Evolutionary conservation across 2,329 filamentous ascomycete species (phyloP).

Genomic region (Trematosphaeria pertusa): DNA sequence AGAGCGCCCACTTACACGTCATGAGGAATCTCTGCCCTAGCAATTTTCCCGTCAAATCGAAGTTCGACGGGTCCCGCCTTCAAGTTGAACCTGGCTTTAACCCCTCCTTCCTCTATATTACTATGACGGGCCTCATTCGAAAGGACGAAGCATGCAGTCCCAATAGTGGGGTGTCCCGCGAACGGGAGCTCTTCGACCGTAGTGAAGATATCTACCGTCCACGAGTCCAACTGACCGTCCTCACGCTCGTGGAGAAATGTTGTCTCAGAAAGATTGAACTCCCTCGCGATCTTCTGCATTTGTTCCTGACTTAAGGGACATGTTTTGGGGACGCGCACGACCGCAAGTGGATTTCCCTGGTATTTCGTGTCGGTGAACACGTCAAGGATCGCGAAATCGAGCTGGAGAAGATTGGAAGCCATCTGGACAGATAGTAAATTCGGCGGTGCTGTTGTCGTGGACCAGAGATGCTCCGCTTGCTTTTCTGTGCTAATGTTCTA

Average conservation of each 20-base stretch:
- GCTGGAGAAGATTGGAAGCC: conserved; percentile 21
- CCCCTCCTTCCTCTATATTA: conserved; percentile 21
- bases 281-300: conserved; percentile 61
- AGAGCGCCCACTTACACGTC: conserved; percentile 69
- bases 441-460: not conserved
- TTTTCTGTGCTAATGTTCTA: not conserved
- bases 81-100: conserved; percentile 49
- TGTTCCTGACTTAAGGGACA: conserved; percentile 52
- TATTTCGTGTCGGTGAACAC: conserved; percentile 60
- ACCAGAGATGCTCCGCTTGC: not conserved
- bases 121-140: conserved; percentile 34
- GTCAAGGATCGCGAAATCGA: conserved; percentile 50
- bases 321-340: conserved; percentile 56
- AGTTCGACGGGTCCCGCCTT: conserved; percentile 55
- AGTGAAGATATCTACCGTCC: conserved; percentile 63
- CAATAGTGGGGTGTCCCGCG: conserved; percentile 64
- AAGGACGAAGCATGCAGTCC: conserved; percentile 59
- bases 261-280: conserved; percentile 66
- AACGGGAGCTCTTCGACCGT: conserved; percentile 61
- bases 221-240: conserved; percentile 33
- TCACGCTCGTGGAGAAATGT: conserved; percentile 59
- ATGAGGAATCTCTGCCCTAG: conserved; percentile 71
- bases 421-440: conserved; percentile 4
- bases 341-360: conserved; percentile 62
- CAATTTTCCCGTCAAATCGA: conserved; percentile 52